Base-by-base conservation (phyloP, 352 stramenopile genomes). In the Aphanomyces euteiches region DNA sequence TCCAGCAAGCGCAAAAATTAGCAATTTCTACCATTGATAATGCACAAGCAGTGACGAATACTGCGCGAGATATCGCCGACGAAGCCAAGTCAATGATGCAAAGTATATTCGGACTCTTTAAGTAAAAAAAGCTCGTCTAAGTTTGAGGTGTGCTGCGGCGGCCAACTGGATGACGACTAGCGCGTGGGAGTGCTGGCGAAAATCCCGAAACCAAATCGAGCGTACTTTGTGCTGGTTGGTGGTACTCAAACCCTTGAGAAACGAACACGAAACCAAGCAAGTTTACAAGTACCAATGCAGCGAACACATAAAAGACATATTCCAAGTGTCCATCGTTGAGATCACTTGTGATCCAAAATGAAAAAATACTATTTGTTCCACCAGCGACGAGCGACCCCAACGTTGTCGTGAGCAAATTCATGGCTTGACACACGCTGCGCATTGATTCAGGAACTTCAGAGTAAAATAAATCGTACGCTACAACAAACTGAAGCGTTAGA, bases 401-500 rank as follows among this genome's bases (percentile, higher is more conserved):
- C 56, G 91, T 96, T 0, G 87, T 97, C 1, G 90, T 97, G 19
- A 97, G 75, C 48, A 97, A 56, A 68, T 97, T 97, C 7, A 96
- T 80, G 8, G 90, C 88, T 56, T 96, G 89, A 65, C 88, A 95
- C 5, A 97, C 88, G 66, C 90, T 96, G 56, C 90, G 84, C 90
- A 97, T 97, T 36, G 82, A 90, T 75, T 90, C 82, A 8, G 91
- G 91, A 4, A 96, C 90, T 74, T 97, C 89, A 17, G 88, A 93
- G 74, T 97, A 97, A 73, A 97, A 97, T n/a, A 97, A 73, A 72
- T 94, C 88, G 77, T 94, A 95, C 7, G 88, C 79, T 89, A 66
- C 21, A 38, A 34, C 50, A 43, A 15, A 66, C 8, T 41, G 3
- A 56, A 28, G 67, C 0, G 37, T 3, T 56, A 7, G 37, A 48